Base-by-base conservation (phyloP, 1,284 basidiomycete species). In the Rhodotorula sp. region DNA sequence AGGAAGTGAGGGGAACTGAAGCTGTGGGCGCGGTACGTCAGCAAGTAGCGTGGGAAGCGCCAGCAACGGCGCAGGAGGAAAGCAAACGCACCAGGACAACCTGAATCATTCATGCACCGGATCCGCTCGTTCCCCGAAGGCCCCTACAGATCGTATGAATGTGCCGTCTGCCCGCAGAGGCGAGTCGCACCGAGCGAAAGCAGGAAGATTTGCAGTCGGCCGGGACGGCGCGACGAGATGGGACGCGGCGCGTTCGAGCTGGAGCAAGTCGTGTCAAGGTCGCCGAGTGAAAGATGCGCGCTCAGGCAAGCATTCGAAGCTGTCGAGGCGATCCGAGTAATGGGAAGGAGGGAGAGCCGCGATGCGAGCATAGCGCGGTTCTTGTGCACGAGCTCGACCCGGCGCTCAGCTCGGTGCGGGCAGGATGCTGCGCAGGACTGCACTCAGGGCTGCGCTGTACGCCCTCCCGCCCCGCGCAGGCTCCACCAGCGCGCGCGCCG, bases 381-480 rank as follows among this genome's bases (percentile, higher is more conserved):
- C 48, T 36, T 57, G 44, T 46, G 39, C 3, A 21, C 50, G 12
- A 1, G 13, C 34, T 13, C 3, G 29, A 2, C 37, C 39, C 9
- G 25, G 7, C 13, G 4, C 13, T 2, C 50, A 19, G 25, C 37
- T 1, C 10, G 8, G 22, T n/a, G 12, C 6, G 22, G 34, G 19
- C 4, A 27, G 12, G 1, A 66, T 72, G 67, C 64, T 72, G 7
- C 64, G 58, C 22, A 56, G 67, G 6, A 44, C 50, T n/a, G 51
- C 37, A 1, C 7, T 69, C 22, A 53, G 67, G 22, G 34, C 34
- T 0, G 67, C 70, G 19, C 67, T 72, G 15, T 72, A 72, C 56
- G 41, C 63, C 8, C 53, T 72, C 19, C 70, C 70, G 34, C 70
- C 70, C 17, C 53, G 70, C 3, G 36, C 21, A 0, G 70, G 70